Conservation (phyloP, 2,329 filamentous ascomycete genomes). For the Huntiella bhutanensis region DNA sequence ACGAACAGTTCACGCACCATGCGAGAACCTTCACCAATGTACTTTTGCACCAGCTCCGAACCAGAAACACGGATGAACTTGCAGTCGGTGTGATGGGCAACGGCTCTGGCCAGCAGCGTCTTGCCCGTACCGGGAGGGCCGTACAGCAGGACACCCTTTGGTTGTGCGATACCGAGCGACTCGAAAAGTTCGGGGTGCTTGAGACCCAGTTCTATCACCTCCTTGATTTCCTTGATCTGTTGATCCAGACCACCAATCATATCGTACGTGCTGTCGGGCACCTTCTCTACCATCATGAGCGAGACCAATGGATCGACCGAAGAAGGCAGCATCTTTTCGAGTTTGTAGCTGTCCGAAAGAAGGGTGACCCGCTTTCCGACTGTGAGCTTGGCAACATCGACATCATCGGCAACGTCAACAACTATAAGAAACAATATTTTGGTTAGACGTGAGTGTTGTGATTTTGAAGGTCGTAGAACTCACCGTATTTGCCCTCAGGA, state of each 20-base stretch:
- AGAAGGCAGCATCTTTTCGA: conserved; percentile 95
- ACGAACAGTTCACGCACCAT: conserved; percentile 99
- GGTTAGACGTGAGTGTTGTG: conserved; percentile 10
- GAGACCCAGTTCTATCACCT: conserved; percentile 94
- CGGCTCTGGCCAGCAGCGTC: conserved; percentile 82
- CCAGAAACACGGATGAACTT: conserved; percentile 97
- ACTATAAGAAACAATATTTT: conserved; percentile 33
- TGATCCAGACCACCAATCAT: conserved; percentile 99
- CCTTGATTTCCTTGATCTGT: conserved; percentile 99
- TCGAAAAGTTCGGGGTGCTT: conserved; percentile 98
- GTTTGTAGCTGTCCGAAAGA: conserved; percentile 92
- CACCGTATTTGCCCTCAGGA: conserved; percentile 98
- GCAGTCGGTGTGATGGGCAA: conserved; percentile 96
- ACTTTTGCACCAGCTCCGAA: conserved; percentile 94
- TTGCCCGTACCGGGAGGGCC: conserved; percentile 95
- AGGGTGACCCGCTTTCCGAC: conserved; percentile 94
- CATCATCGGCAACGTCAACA: conserved; percentile 83
- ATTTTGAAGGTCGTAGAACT: conserved; percentile 16
- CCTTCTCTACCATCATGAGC: conserved; percentile 99
- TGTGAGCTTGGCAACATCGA: conserved; percentile 89
- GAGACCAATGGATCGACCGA: conserved; percentile 97
- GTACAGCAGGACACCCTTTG: conserved; percentile 92
- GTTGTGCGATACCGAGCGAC: conserved; percentile 94
- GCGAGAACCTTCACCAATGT: conserved; percentile 91
- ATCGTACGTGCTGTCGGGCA: conserved; percentile 98